Conservation (phyloP, 78 protist genomes). For the Pigoraptor vietnamica region DNA sequence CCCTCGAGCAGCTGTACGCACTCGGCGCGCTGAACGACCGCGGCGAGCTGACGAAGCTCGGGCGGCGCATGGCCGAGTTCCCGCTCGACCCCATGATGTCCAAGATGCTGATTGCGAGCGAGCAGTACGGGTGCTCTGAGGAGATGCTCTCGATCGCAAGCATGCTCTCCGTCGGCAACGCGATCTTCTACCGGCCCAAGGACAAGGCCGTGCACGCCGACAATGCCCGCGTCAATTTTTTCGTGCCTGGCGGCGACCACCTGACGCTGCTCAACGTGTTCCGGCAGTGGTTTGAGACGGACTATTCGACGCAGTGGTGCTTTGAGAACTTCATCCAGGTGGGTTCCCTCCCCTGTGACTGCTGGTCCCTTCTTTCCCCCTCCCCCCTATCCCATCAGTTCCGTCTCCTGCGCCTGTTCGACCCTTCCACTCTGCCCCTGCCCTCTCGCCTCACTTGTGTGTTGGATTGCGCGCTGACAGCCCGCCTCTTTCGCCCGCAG, state of each 20-base stretch:
- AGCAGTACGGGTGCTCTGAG: slow-evolving; percentile 55
- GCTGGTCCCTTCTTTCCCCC: neutral
- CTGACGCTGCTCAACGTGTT: slow-evolving; percentile 79
- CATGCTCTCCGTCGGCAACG: slow-evolving; percentile 82
- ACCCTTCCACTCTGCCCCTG: too few relatives aligned
- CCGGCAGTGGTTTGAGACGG: slow-evolving; percentile 81
- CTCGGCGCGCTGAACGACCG: slow-evolving; percentile 91
- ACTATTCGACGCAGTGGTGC: slow-evolving; percentile 85
- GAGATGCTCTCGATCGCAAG: slow-evolving; percentile 73
- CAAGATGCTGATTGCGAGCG: slow-evolving; percentile 76
- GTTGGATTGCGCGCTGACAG: neutral
- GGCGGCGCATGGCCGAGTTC: slow-evolving; percentile 97
- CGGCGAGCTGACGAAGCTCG: slow-evolving; percentile 95
- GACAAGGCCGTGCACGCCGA: slow-evolving; percentile 45
- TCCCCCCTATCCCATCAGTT: too few relatives aligned
- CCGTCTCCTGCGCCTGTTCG: too few relatives aligned
- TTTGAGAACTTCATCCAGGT: slow-evolving; percentile 89
- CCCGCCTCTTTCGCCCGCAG: neutral
- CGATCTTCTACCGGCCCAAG: slow-evolving; percentile 88
- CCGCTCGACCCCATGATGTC: slow-evolving; percentile 93
- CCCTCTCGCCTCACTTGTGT: neutral
- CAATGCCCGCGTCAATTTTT: slow-evolving; percentile 36
- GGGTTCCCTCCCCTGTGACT: neutral
- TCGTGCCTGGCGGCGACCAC: slow-evolving; percentile 85
- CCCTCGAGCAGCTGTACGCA: slow-evolving; percentile 79